Evolutionary conservation across 371 early-diverging fungal genomes (phyloP).

Genomic region (Mucor piriformis): DNA sequence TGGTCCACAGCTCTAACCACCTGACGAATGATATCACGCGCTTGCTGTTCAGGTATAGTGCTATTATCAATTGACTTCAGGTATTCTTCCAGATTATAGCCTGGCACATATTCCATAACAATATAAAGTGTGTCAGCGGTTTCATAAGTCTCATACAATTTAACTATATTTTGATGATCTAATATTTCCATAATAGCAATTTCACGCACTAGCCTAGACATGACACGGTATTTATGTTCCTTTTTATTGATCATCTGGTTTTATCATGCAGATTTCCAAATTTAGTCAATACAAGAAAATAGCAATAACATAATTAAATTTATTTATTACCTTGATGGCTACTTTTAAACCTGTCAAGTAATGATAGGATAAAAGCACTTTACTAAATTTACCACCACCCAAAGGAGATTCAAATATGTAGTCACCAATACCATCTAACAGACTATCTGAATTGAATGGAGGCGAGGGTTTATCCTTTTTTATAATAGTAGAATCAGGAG

Average conservation of each 20-base stretch:
- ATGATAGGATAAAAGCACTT: conserved; percentile 85
- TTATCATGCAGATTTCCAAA: conserved; percentile 10
- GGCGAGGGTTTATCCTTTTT: conserved; percentile 17
- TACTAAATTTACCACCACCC: conserved; percentile 89
- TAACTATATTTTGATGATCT: conserved; percentile 85
- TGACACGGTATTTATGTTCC: conserved; percentile 77
- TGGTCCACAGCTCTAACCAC: conserved; percentile 69
- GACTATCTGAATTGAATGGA: conserved; percentile 61
- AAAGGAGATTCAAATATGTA: conserved; percentile 79
- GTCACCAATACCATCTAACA: conserved; percentile 68
- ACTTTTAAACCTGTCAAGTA: conserved; percentile 62
- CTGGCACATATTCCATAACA: conserved; percentile 67
- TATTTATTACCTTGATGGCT: conserved; percentile 56
- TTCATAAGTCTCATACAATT: conserved; percentile 88
- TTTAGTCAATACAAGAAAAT: background rate
- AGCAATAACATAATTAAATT: background rate
- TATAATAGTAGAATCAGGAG: conserved; percentile 9
- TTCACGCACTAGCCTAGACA: conserved; percentile 84
- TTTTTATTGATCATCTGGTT: conserved; percentile 80
- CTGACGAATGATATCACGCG: conserved; percentile 72
- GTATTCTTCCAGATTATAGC: conserved; percentile 61
- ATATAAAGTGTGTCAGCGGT: conserved; percentile 82
- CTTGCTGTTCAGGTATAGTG: conserved; percentile 58
- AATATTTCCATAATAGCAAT: conserved; percentile 86
- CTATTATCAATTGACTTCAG: conserved; percentile 51